Conservation (phyloP, 768 basidiomycete genomes). For the Gloeophyllum trabeum region DNA sequence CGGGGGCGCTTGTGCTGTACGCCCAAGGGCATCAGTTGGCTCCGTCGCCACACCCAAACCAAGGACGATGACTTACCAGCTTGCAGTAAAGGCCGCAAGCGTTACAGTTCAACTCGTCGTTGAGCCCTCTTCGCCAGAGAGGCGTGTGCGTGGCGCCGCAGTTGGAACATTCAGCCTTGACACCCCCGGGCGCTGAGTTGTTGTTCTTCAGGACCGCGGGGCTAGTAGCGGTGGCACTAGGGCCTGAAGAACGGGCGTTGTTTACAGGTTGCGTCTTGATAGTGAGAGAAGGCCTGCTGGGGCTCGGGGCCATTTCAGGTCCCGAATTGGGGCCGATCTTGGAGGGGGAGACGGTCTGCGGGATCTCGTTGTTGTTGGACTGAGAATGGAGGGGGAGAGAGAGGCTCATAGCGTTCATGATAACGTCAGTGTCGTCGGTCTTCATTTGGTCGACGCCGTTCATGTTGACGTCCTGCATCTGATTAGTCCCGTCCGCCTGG, state of each 20-base stretch:
- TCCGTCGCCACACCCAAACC: background rate
- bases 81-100: constrained; percentile 86
- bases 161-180: constrained; percentile 80
- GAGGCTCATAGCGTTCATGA: constrained; percentile 18
- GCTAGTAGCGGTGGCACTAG: constrained; percentile 54
- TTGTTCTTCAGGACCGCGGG: constrained; percentile 17
- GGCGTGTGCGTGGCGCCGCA: constrained; percentile 86
- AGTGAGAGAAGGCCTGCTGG: constrained; percentile 44
- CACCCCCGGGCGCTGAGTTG: constrained; percentile 39
- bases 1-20: constrained; percentile 79
- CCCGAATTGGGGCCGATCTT: constrained; percentile 45
- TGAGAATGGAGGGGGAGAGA: constrained; percentile 27
- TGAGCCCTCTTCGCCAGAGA: constrained; percentile 76
- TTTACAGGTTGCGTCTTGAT: constrained; percentile 40
- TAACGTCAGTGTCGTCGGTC: constrained; percentile 15
- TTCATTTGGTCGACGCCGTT: constrained; percentile 10
- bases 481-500: constrained; percentile 1
- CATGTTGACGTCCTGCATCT: constrained; percentile 18
- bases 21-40: background rate
- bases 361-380: constrained; percentile 30
- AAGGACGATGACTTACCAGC: constrained; percentile 35
- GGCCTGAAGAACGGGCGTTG: constrained; percentile 42
- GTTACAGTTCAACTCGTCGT: constrained; percentile 85
- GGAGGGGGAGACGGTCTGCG: constrained; percentile 46
- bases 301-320: constrained; percentile 31